Percentiles rank a stretch among this genome's conserved stretches.
Conservation (phyloP, 2,329 filamentous ascomycete genomes). For the Alternaria hordeiaustralica region DNA sequence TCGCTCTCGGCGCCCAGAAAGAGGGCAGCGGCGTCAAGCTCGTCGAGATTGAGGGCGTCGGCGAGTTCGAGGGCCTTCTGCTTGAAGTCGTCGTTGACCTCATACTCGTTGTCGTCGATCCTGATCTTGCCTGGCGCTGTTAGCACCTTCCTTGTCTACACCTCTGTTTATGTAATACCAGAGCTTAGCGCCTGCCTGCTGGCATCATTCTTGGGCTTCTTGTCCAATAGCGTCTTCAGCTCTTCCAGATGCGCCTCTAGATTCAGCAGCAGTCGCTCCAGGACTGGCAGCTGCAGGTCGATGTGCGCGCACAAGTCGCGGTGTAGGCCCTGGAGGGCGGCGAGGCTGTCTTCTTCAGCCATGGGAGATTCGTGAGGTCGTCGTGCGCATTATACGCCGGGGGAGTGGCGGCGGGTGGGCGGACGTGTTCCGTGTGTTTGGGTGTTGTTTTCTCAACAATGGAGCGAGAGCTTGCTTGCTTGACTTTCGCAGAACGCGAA, state of each 20-base stretch:
- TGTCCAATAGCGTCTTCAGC: constrained; percentile 76
- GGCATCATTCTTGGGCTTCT: constrained; percentile 73
- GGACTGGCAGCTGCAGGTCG: constrained; percentile 71
- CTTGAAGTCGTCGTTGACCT: constrained; percentile 85
- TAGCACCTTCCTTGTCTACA: constrained; percentile 8
- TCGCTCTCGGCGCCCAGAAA: constrained; percentile 77
- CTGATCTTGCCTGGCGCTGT: constrained; percentile 71
- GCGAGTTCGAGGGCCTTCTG: constrained; percentile 81
- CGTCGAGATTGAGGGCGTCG: constrained; percentile 89
- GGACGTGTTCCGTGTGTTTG: constrained; percentile 30
- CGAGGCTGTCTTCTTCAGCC: constrained; percentile 76
- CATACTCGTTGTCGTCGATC: constrained; percentile 75
- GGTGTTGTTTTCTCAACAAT: constrained; percentile 27
- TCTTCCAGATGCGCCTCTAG: constrained; percentile 71
- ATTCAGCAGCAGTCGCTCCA: constrained; percentile 70
- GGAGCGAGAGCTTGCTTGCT: constrained; percentile 24
- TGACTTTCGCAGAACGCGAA: constrained; percentile 37
- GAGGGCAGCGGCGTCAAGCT: constrained; percentile 79
- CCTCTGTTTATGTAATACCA: constrained; percentile 20
- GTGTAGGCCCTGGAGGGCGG: constrained; percentile 82
- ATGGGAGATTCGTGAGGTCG: constrained; percentile 55
- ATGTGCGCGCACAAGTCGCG: constrained; percentile 80
- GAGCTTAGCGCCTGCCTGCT: constrained; percentile 70
- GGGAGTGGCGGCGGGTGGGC: constrained; percentile 6
- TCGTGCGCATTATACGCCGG: constrained; percentile 42